Base-by-base conservation (phyloP, 2,329 filamentous ascomycete species). In the Penicillium sp. region DNA sequence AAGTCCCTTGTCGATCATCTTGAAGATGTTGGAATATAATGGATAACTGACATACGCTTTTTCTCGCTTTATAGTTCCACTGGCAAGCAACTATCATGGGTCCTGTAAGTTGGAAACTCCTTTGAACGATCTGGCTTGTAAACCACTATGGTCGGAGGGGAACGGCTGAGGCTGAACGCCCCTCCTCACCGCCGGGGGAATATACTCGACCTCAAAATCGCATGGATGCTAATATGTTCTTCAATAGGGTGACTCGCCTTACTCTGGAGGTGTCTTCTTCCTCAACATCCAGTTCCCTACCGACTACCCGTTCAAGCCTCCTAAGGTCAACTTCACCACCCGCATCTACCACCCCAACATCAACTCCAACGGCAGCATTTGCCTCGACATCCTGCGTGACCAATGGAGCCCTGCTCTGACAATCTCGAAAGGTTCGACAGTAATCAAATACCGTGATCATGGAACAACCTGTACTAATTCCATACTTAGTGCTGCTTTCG, bases 81-180 rank as follows among this genome's bases (percentile, higher is more conserved):
- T 99, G 95, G 95, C 95, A 99, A 88, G 95, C 95, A 73, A 99
- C 95, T 53, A 99, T 99, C 78, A 99, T 99, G 95, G 95, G 95
- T 80, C 95, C 95, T 77, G 92, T 96, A 88, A 87, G 91, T 87
- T 57, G n/a, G 19, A 35, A 21, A 52, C 69, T 58, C 61, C 54
- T 33, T 29, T n/a, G 31, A 39, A 53, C 5, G 48, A 29, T 26
- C 46, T 27, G 13, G 25, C 9, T 21, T 29, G 13, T 21, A 16
- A 19, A 43, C 6, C n/a, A 46, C 50, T 6, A 31, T n/a, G 51
- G 52, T 50, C 53, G 45, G 48, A 47, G 37, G 27, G 13, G 16
- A 31, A 44, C 50, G 55, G 35, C 29, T 29, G 37, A 26, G 46
- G 58, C 31, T 42, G 35, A 43, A 43, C 21, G 33, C 6, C 33